Base-by-base conservation (phyloP, 805 yeast genomes). In the Schizosaccharomyces octosporus region DNA sequence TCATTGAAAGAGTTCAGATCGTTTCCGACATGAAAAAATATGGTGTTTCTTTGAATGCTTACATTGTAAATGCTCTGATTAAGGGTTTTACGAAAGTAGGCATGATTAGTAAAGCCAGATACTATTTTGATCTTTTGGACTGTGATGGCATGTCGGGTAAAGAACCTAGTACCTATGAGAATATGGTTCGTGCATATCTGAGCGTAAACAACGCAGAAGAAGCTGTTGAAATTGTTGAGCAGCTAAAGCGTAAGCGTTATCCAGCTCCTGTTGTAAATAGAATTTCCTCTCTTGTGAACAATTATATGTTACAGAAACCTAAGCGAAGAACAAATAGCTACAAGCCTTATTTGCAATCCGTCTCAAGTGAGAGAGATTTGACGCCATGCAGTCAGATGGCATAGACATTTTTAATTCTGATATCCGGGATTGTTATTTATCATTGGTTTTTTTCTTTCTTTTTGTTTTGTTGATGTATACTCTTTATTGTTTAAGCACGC, bases 51-150 rank as follows among this genome's bases (percentile, higher is more conserved):
- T 21, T 39, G 17, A 57, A 36, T 17, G 60, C 60, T n/a, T 57
- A 57, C 48, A 39, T 36, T 41, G 60, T 41, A 31, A 57, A 57
- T 57, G 48, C 48, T 36, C 24, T 57, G 13, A 57, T 57, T 19
- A 57, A 41, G 60, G 48, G 48, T 15, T 57, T 57, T 57, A 21
- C 60, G 7, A 57, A 57, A 27, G n/a, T 41, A 11, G 60, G 60
- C 13, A 57, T 29, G 39, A 27, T 39, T 6, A 36, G 39, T 17
- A 41, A 31, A 31, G 60, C 60, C 19, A n/a, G 43, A 15, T 36
- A 19, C n/a, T 36, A 57, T 13, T 57, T 57, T 36, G 60, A 36
- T 9, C 48, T 41, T 39, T 41, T 57, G 27, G 48, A 36, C 5
- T 29, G n/a, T 17, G 42, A 11, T 9, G 60, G 60, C 9, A 57